Evolutionary conservation across 2,329 filamentous ascomycete genomes (phyloP).

Genomic region (Aspergillus intermedius): DNA sequence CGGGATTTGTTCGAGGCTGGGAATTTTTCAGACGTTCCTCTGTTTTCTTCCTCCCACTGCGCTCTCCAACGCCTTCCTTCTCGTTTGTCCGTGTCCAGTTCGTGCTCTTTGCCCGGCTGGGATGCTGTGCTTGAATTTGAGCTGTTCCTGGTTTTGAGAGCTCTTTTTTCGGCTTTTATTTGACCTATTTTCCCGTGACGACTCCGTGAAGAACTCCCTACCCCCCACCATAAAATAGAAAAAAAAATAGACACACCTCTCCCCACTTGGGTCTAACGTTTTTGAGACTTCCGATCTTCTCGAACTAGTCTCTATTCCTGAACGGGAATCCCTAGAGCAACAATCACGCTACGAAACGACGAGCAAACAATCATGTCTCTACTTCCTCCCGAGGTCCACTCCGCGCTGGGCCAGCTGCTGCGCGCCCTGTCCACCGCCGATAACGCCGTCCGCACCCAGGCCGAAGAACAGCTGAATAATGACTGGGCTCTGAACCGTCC

Average conservation of each 20-base stretch:
- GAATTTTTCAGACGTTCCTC: conserved; percentile 9
- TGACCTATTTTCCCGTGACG: not conserved
- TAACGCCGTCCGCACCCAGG: conserved; percentile 75
- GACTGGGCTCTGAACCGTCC: conserved; percentile 81
- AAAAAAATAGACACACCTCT: conserved; percentile 12
- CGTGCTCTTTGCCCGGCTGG: conserved; percentile 14
- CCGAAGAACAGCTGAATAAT: conserved; percentile 82
- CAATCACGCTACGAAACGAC: not conserved
- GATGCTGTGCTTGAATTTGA: conserved; percentile 20
- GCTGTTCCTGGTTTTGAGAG: conserved; percentile 8
- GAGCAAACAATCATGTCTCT: conserved; percentile 61
- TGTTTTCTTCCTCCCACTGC: conserved; percentile 1
- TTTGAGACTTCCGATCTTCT: conserved; percentile 6
- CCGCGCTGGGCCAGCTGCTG: conserved; percentile 78
- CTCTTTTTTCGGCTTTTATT: not conserved
- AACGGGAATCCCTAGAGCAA: conserved; percentile 15
- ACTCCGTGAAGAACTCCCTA: not conserved
- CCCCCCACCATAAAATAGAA: conserved; percentile 18
- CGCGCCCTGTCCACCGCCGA: conserved; percentile 83
- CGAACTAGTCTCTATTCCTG: conserved; percentile 7
- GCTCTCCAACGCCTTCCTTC: conserved; percentile 19
- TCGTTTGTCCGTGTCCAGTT: conserved; percentile 2
- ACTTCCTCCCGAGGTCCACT: conserved; percentile 74
- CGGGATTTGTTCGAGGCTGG: conserved; percentile 6
- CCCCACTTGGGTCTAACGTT: conserved; percentile 13